phyloP scores from a whole-genome alignment of 805 yeast genomes.

The Kodamaea lidongshanica region DNA sequence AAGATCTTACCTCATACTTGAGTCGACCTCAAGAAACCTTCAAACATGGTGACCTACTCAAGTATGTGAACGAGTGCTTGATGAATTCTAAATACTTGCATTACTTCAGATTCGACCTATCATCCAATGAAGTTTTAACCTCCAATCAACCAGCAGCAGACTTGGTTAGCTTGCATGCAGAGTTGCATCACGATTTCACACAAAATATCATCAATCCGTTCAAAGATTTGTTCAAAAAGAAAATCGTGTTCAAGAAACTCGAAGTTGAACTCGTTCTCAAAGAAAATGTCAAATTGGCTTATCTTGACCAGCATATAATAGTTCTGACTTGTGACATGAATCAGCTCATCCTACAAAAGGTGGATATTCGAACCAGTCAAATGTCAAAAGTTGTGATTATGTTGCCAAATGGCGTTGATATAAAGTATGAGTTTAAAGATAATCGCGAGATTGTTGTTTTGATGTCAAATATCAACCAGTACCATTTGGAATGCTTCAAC shows the following conservation, averaged over 20 bases:
- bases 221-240: conserved; percentile 4
- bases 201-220: conserved; percentile 1
- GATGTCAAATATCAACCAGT: conserved; percentile 1
- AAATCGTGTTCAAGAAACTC: conserved; percentile 4
- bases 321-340: too few species aligned
- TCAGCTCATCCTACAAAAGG: too few species aligned
- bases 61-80: conserved; percentile 19
- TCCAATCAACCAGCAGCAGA: conserved; percentile 1
- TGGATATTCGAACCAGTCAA: not conserved
- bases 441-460: conserved; percentile 6
- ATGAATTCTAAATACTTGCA: conserved; percentile 15
- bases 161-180: not conserved
- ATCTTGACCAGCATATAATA: too few species aligned
- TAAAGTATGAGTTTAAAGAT: conserved; percentile 10
- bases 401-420: not conserved
- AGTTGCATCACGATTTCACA: conserved; percentile 1
- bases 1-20: conserved; percentile 20
- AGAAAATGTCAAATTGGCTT: conserved; percentile 5
- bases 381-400: conserved; percentile 2
- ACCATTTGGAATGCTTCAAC: conserved; percentile 3
- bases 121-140: conserved; percentile 11
- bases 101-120: conserved; percentile 16
- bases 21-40: conserved; percentile 9
- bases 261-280: conserved; percentile 1
- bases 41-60: conserved; percentile 19